Evolutionary conservation across 352 stramenopile species (phyloP).

Genomic region (Plasmopara muralis): DNA sequence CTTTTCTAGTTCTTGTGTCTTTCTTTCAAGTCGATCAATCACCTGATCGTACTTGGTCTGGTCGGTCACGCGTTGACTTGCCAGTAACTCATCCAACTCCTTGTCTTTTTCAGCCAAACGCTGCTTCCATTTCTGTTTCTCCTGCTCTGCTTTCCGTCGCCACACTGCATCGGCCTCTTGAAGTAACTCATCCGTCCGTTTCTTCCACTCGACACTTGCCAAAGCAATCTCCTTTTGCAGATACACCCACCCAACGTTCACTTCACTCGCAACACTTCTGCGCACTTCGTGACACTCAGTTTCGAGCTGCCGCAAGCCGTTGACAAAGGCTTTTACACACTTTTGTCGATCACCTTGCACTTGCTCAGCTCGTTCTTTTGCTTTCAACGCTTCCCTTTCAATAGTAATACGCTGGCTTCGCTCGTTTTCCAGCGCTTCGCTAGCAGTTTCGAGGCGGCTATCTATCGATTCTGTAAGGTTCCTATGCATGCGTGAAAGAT

Average conservation of each 20-base stretch:
- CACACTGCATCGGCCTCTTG: constrained; percentile 15
- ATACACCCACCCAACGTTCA: constrained; percentile 25
- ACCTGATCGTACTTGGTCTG: constrained; percentile 53
- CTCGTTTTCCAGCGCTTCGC: constrained; percentile 32
- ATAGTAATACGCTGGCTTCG: constrained; percentile 14
- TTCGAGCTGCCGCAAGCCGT: constrained; percentile 24
- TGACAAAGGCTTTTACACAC: constrained; percentile 22
- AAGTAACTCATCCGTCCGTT: constrained; percentile 18
- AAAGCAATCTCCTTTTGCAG: constrained; percentile 28
- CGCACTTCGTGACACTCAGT: constrained; percentile 30
- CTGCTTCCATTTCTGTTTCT: constrained; percentile 41
- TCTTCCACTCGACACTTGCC: constrained; percentile 20
- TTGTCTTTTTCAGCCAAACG: constrained; percentile 41
- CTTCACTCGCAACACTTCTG: constrained; percentile 24
- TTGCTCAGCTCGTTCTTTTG: constrained; percentile 22
- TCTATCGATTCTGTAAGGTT: constrained; percentile 47
- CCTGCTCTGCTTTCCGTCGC: constrained; percentile 25
- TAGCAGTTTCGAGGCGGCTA: constrained; percentile 15
- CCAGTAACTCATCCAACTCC: constrained; percentile 39
- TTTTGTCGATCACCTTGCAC: constrained; percentile 23
- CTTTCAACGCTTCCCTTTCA: constrained; percentile 22
- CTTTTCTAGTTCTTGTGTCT: constrained; percentile 30
- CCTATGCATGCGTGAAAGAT: constrained; percentile 63
- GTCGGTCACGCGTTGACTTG: constrained; percentile 41
- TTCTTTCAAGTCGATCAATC: constrained; percentile 32